Evolutionary conservation across 192 early-diverging fungal genomes (phyloP).

Genomic region (Backusella mclennaniae): DNA sequence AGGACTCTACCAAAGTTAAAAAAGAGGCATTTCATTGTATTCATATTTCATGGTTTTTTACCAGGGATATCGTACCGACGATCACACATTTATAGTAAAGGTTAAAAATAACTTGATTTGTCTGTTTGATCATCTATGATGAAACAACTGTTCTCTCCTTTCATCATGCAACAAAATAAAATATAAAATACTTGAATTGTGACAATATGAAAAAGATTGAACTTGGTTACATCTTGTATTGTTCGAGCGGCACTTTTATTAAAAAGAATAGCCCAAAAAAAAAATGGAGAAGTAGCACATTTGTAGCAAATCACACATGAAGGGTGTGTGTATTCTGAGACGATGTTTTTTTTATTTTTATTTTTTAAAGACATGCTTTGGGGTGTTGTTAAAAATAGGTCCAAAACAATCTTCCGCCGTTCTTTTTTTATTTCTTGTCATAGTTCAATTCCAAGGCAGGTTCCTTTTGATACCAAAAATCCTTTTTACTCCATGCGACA

Average conservation of each 20-base stretch:
- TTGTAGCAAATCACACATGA: neutral
- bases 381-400: neutral
- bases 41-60: too few species aligned
- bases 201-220: too few species aligned
- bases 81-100: neutral
- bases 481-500: neutral
- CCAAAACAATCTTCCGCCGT: neutral
- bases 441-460: conserved; percentile 1
- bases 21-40: too few species aligned
- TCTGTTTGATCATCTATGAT: neutral
- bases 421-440: neutral
- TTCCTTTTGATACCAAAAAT: neutral
- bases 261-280: too few species aligned
- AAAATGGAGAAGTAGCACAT: neutral
- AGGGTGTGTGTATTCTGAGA: neutral
- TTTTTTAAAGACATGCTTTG: neutral
- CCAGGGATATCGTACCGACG: too few species aligned
- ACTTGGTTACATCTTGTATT: neutral
- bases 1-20: too few species aligned
- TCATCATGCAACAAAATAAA: too few species aligned
- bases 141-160: neutral
- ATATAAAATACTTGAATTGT: too few species aligned
- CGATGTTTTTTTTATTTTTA: neutral
- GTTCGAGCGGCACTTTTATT: neutral
- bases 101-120: neutral